Conservation (phyloP, 192 early-diverging fungal genomes). For the Umbelopsis isabellina region DNA sequence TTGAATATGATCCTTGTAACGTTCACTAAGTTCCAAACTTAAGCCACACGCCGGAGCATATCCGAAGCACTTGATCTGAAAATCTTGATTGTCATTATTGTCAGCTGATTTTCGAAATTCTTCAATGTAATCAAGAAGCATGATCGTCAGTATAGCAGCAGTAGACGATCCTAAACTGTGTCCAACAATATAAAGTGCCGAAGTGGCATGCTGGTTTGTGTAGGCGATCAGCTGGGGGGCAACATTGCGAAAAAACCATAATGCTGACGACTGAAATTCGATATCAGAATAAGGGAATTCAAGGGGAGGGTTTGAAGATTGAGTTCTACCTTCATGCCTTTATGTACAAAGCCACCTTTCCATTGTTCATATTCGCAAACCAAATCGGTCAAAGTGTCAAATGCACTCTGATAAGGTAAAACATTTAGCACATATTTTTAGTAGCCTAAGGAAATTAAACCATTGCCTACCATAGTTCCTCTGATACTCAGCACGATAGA, state of each 20-base stretch:
- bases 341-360: conserved; percentile 79
- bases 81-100: conserved; percentile 25
- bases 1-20: conserved; percentile 57
- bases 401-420: conserved; percentile 51
- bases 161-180: conserved; percentile 79
- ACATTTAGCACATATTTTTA: neutral
- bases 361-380: conserved; percentile 81
- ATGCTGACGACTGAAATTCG: conserved; percentile 54
- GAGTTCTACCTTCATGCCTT: conserved; percentile 64
- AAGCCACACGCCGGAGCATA: conserved; percentile 57
- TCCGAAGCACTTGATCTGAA: conserved; percentile 51
- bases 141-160: conserved; percentile 74
- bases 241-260: conserved; percentile 74
- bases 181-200: conserved; percentile 69
- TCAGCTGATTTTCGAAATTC: conserved; percentile 48
- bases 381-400: conserved; percentile 78
- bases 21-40: conserved; percentile 50
- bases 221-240: conserved; percentile 69
- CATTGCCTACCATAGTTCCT: conserved; percentile 64
- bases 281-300: neutral
- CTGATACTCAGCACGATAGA: conserved; percentile 72
- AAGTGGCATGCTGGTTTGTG: conserved; percentile 57
- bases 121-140: conserved; percentile 64
- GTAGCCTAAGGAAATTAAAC: neutral
- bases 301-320: neutral